These are phyloP conservation scores for Anthracocystis panici-leucophaei DNA, from an alignment of 1,284 basidiomycete species.

Conservation along the genomic window DNA sequence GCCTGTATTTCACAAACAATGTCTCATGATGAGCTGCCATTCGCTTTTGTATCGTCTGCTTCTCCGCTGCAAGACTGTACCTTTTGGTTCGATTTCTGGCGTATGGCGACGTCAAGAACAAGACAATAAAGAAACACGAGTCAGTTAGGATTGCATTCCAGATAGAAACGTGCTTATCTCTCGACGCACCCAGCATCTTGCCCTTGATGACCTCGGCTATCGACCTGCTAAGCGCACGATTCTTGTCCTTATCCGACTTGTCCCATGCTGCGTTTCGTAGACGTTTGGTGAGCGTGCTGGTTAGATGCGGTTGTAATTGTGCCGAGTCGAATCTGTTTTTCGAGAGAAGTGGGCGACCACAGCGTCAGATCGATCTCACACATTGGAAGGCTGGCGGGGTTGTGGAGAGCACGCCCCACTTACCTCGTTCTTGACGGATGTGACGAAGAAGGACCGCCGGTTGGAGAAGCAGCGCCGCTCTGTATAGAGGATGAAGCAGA, in stretches of 20 bases:
- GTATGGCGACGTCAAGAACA: not conserved
- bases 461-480: slow-evolving; percentile 20
- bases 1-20: slow-evolving; percentile 8
- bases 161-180: not conserved
- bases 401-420: not conserved
- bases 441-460: slow-evolving; percentile 9
- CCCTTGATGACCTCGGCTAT: slow-evolving; percentile 50
- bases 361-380: not conserved
- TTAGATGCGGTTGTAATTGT: slow-evolving; percentile 28
- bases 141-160: not conserved
- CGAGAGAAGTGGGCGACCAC: not conserved
- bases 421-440: slow-evolving; percentile 28
- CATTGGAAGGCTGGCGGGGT: not conserved
- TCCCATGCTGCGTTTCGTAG: slow-evolving; percentile 45
- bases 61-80: slow-evolving; percentile 1
- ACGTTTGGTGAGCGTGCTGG: slow-evolving; percentile 16
- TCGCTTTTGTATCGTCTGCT: not conserved
- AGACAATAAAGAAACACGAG: not conserved
- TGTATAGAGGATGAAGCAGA: slow-evolving; percentile 7
- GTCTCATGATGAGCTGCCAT: slow-evolving; percentile 1
- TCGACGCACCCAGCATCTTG: slow-evolving; percentile 53
- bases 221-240: slow-evolving; percentile 35
- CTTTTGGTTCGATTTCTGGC: slow-evolving; percentile 53
- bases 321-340: slow-evolving; percentile 44
- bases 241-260: slow-evolving; percentile 52